Base-by-base conservation (phyloP, 352 stramenopile genomes). In the Globisporangium carolinianum region DNA sequence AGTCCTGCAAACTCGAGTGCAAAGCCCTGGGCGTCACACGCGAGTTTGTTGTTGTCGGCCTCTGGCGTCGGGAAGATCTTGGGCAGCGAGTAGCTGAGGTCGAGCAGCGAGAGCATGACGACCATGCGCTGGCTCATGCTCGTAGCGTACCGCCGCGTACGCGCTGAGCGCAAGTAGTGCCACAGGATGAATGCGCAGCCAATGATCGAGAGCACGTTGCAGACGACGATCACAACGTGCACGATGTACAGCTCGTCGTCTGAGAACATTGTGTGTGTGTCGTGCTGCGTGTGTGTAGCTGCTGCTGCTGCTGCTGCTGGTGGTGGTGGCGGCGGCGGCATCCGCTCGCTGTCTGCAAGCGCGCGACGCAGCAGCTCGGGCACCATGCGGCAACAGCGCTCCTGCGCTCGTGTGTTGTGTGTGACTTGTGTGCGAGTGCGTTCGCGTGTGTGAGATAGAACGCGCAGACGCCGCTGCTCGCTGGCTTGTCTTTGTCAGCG, bases 81-180 rank as follows among this genome's bases (percentile, higher is more conserved):
- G 15, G 78, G 78, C 37, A 86, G 60, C 9, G 67, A 71, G 37
- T 80, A 66, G 2, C 65, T 64, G 3, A 81, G 61, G 50, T 89
- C 78, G n/a, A 87, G 47, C 8, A 89, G 38, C n/a, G 78, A 81
- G 47, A 90, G 74, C 67, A 84, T 73, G 47, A 75, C 65, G 55
- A 90, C 76, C 80, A 90, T 90, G 68, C 73, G 83, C 57, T 87
- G 80, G 50, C 82, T 76, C 64, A 78, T 70, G 36, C 63, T 80
- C 39, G 79, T 62, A 39, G 64, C 72, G 38, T 48, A 56, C 6
- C 39, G 38, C 11, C 48, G 38, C n/a, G 62, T 49, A 18, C 57
- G 41, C 10, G 66, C 55, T 0, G 60, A 77, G 45, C 68, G 62
- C 51, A 73, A 69, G 58, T 78, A 72, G 55, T 82, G 72, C 18